Evolutionary conservation across 2,329 filamentous ascomycete species (phyloP).

Genomic region (Neocucurbitaria cava): DNA sequence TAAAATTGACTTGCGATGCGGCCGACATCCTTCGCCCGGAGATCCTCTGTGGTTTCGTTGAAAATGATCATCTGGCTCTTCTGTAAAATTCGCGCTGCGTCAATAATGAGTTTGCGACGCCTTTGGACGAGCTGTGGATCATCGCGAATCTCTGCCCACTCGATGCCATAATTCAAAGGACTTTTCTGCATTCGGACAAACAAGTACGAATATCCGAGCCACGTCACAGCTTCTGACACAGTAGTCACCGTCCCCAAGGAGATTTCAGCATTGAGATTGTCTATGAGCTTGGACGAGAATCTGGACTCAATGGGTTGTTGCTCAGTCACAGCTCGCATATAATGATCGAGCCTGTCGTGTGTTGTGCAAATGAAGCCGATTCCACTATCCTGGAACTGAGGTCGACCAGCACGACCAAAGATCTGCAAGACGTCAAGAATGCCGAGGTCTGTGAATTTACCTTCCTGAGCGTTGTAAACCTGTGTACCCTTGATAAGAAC

Average conservation of each 20-base stretch:
- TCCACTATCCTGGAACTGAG: slow-evolving; percentile 96
- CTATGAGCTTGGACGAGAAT: slow-evolving; percentile 91
- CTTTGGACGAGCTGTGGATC: slow-evolving; percentile 88
- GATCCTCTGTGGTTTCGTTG: slow-evolving; percentile 91
- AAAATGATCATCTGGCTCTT: slow-evolving; percentile 99
- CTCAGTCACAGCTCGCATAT: slow-evolving; percentile 89
- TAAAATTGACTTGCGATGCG: slow-evolving; percentile 98
- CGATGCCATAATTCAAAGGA: slow-evolving; percentile 90
- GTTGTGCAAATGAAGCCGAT: slow-evolving; percentile 98
- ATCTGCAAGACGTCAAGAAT: slow-evolving; percentile 98
- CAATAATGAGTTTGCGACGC: slow-evolving; percentile 82
- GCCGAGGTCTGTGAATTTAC: slow-evolving; percentile 94
- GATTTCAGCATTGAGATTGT: slow-evolving; percentile 96
- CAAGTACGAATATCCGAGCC: slow-evolving; percentile 97
- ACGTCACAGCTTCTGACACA: slow-evolving; percentile 89
- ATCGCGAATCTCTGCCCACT: slow-evolving; percentile 88
- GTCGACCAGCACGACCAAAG: slow-evolving; percentile 95
- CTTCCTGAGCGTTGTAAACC: slow-evolving; percentile 93
- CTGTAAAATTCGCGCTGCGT: slow-evolving; percentile 86
- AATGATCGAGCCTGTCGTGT: slow-evolving; percentile 90
- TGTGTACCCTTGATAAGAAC: slow-evolving; percentile 99
- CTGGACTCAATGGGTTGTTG: slow-evolving; percentile 98
- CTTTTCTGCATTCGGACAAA: slow-evolving; percentile 97
- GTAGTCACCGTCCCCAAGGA: slow-evolving; percentile 93
- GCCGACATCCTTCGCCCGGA: slow-evolving; percentile 92